Evolutionary conservation across 108 stramenopile genomes (phyloP).

Genomic region (Pseudonitzschia pungens): DNA sequence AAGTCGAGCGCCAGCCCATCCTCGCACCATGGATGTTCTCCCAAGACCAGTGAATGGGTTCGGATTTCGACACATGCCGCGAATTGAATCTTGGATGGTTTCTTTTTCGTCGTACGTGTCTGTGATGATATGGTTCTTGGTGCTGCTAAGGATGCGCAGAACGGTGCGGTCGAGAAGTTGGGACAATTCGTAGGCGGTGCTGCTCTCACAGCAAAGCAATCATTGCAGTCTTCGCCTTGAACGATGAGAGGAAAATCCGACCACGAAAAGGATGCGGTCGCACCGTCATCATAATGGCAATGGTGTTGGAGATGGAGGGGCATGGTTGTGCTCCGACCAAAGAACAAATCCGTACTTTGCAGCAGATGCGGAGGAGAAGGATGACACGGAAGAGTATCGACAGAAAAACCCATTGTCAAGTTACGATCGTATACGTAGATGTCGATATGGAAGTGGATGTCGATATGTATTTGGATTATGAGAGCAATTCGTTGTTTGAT

Average conservation of each 20-base stretch:
- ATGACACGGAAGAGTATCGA: too few relatives aligned
- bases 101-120: background rate
- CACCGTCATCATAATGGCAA: too few relatives aligned
- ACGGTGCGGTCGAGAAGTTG: background rate
- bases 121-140: background rate
- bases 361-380: too few relatives aligned
- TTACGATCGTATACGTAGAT: too few relatives aligned
- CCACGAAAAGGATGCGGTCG: slow-evolving; percentile 6
- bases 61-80: slow-evolving; percentile 21
- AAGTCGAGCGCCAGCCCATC: slow-evolving; percentile 19
- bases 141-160: background rate
- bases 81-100: slow-evolving; percentile 12
- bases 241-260: slow-evolving; percentile 8
- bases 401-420: too few relatives aligned
- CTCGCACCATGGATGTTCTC: slow-evolving; percentile 34
- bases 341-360: too few relatives aligned
- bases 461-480: too few relatives aligned
- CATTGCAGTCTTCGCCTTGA: background rate
- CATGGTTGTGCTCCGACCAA: too few relatives aligned
- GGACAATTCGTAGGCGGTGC: background rate
- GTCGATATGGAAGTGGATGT: too few relatives aligned
- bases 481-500: too few relatives aligned
- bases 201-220: background rate
- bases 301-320: too few relatives aligned
- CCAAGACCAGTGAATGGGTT: slow-evolving; percentile 26